phyloP scores from a whole-genome alignment of 345 rosid species.

The Acer saccharum region DNA sequence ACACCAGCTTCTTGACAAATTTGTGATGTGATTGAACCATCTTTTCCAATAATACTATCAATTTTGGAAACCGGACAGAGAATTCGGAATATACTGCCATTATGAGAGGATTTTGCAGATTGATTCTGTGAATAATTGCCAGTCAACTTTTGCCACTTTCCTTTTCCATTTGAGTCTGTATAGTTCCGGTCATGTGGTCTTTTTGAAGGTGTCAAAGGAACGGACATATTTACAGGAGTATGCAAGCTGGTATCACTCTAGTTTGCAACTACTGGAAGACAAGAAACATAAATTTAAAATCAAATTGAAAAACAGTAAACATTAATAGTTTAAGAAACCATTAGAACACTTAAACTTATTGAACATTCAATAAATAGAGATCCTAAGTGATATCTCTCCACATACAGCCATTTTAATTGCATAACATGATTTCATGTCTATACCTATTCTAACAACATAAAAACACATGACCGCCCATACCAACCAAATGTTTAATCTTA shows the following conservation, averaged over 20 bases:
- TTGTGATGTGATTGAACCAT: slow-evolving; percentile 40
- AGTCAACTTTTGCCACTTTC: slow-evolving; percentile 48
- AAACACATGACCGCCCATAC: not conserved
- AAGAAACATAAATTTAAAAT: not conserved
- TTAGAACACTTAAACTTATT: not conserved
- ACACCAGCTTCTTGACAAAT: slow-evolving; percentile 54
- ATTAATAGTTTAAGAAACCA: not conserved
- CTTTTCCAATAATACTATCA: slow-evolving; percentile 42
- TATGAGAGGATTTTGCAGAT: slow-evolving; percentile 25
- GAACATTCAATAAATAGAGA: not conserved
- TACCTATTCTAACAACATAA: not conserved
- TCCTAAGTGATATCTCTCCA: not conserved
- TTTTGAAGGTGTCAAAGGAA: slow-evolving; percentile 54
- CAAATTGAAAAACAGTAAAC: not conserved
- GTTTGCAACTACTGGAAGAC: not conserved
- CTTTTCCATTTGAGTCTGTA: slow-evolving; percentile 49
- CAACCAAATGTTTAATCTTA: not conserved
- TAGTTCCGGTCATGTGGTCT: slow-evolving; percentile 43
- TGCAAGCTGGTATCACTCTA: not conserved
- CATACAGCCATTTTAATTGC: not conserved
- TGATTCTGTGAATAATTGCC: slow-evolving; percentile 26
- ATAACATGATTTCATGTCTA: not conserved
- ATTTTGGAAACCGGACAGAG: slow-evolving; percentile 49
- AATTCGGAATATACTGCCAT: slow-evolving; percentile 38
- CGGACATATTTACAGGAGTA: slow-evolving; percentile 41